phyloP scores from a whole-genome alignment of 345 rosid genomes.

The Citrus unshiu region DNA sequence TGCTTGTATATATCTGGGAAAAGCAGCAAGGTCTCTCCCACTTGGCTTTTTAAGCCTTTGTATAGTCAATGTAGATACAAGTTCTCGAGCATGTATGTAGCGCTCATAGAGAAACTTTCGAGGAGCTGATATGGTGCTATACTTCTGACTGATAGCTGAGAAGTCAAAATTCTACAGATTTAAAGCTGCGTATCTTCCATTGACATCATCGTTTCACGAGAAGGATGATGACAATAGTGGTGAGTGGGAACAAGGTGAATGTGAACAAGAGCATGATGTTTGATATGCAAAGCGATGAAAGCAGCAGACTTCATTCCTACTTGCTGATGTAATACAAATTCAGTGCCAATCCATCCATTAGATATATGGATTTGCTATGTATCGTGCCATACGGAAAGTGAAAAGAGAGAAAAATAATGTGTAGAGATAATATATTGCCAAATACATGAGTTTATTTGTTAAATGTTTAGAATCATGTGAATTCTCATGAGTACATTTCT shows the following conservation, averaged over 20 bases:
- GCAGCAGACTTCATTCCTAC: not conserved
- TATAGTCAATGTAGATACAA: not conserved
- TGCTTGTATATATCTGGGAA: constrained; percentile 9
- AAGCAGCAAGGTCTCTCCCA: not conserved
- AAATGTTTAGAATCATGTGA: not conserved
- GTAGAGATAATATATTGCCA: not conserved
- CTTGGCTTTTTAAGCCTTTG: not conserved
- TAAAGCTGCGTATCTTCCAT: no score
- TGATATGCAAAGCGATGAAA: not conserved
- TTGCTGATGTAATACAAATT: no score
- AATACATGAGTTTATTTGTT: not conserved
- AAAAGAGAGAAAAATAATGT: not conserved
- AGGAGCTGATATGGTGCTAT: not conserved
- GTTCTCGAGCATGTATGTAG: not conserved
- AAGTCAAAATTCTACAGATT: not conserved
- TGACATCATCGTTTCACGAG: not conserved
- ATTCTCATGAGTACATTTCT: no score
- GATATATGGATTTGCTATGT: not conserved
- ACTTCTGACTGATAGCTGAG: not conserved
- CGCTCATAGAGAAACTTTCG: not conserved
- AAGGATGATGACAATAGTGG: not conserved
- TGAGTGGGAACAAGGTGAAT: not conserved
- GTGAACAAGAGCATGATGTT: not conserved
- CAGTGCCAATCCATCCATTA: no score
- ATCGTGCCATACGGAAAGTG: not conserved